These are phyloP conservation scores for Fusarium sp. DNA, from an alignment of 2,329 filamentous ascomycete genomes.

Conservation along the genomic window DNA sequence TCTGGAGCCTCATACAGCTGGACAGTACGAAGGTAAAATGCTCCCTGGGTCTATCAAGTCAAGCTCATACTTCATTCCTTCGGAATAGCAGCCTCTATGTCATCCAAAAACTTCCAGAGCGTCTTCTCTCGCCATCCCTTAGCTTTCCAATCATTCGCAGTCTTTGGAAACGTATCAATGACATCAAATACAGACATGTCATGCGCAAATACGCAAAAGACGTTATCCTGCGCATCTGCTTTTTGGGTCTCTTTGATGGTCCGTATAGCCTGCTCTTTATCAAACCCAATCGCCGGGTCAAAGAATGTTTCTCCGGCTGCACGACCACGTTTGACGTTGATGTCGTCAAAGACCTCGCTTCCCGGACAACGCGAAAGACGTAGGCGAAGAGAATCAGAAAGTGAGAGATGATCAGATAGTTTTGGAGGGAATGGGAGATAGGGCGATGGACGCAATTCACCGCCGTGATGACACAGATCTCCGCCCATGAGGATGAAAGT, in stretches of 20 bases:
- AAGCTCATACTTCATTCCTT: background rate
- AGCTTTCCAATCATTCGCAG: conserved; percentile 16
- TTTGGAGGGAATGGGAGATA: conserved; percentile 3
- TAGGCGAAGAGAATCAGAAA: conserved; percentile 11
- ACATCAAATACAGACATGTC: conserved; percentile 12
- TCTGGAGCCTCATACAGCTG: background rate
- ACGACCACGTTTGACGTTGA: conserved; percentile 16
- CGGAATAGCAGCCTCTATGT: conserved; percentile 1
- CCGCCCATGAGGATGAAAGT: conserved; percentile 29
- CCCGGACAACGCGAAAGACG: conserved; percentile 14
- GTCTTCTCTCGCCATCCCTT: conserved; percentile 21
- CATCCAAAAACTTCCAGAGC: conserved; percentile 18
- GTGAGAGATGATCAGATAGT: conserved; percentile 4
- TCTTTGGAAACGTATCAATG: conserved; percentile 10
- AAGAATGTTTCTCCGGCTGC: background rate
- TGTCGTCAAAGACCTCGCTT: background rate
- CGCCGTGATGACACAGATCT: conserved; percentile 21
- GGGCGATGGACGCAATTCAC: conserved; percentile 19
- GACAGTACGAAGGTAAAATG: rapidly evolving
- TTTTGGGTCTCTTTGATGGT: conserved; percentile 16
- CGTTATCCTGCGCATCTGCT: conserved; percentile 15
- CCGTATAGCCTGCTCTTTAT: conserved; percentile 2
- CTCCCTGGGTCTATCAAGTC: too few species aligned
- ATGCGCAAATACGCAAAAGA: conserved; percentile 22
- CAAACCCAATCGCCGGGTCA: conserved; percentile 7